Evolutionary conservation across 2,329 filamentous ascomycete species (phyloP).

Genomic region (Camptophora hylomeconis): DNA sequence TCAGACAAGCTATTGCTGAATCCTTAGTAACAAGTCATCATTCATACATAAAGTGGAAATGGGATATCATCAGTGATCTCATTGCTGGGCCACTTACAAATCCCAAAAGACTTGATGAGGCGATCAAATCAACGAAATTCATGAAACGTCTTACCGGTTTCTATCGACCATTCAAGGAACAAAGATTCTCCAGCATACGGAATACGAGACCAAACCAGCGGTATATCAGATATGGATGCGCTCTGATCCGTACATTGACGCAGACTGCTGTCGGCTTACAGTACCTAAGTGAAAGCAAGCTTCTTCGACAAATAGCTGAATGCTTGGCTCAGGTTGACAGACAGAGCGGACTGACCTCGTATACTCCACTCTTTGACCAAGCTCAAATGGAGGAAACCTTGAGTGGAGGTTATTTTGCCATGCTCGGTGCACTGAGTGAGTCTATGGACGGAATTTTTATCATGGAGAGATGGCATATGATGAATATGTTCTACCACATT

Average conservation of each 20-base stretch:
- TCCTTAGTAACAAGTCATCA: conserved; percentile 78
- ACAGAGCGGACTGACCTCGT: conserved; percentile 54
- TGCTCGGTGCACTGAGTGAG: conserved; percentile 75
- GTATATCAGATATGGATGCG: conserved; percentile 81
- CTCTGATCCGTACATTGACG: conserved; percentile 72
- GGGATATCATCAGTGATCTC: conserved; percentile 80
- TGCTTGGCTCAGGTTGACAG: conserved; percentile 91
- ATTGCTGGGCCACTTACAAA: conserved; percentile 88
- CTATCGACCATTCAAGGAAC: conserved; percentile 93
- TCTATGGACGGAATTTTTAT: conserved; percentile 75
- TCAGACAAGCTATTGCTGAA: conserved; percentile 50
- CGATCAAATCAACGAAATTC: conserved; percentile 88
- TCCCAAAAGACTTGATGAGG: conserved; percentile 83
- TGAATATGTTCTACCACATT: conserved; percentile 99
- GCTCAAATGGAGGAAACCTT: conserved; percentile 77
- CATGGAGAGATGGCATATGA: conserved; percentile 91
- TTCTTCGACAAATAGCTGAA: conserved; percentile 85
- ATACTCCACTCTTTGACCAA: conserved; percentile 76
- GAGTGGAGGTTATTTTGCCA: conserved; percentile 84
- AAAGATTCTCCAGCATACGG: conserved; percentile 77
- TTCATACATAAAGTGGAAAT: conserved; percentile 93
- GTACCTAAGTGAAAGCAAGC: conserved; percentile 82
- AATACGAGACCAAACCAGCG: conserved; percentile 90
- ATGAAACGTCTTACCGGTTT: conserved; percentile 91
- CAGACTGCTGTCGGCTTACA: conserved; percentile 73